Conservation (phyloP, 116 monocot species). For the Posidonia oceanica region DNA sequence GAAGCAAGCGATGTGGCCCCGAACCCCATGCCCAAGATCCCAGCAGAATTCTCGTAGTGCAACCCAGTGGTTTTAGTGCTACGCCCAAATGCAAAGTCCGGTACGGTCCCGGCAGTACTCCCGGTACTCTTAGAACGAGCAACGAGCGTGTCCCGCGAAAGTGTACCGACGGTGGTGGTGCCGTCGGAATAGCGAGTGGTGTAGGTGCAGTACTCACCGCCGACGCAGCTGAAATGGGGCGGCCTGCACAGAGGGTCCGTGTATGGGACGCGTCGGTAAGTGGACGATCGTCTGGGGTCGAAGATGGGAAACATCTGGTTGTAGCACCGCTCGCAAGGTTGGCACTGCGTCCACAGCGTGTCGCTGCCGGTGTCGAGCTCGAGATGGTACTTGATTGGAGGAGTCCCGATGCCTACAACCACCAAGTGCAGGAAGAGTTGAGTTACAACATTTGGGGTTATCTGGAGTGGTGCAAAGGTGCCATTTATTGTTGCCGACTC, state of each 20-base stretch:
- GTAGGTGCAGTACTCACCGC: neutral
- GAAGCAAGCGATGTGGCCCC: slow-evolving; percentile 50
- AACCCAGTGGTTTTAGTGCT: slow-evolving; percentile 15
- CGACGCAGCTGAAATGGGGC: slow-evolving; percentile 5
- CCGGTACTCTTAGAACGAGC: neutral
- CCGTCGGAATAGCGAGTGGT: neutral
- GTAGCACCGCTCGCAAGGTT: slow-evolving; percentile 40
- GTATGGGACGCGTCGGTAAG: slow-evolving; percentile 19
- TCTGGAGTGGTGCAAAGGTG: neutral
- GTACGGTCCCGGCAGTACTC: neutral
- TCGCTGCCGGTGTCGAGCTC: slow-evolving; percentile 58
- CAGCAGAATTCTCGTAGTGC: slow-evolving; percentile 28
- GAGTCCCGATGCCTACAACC: neutral
- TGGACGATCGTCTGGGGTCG: slow-evolving; percentile 25
- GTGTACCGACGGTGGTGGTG: slow-evolving; percentile 20
- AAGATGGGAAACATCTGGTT: slow-evolving; percentile 29
- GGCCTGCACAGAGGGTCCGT: neutral
- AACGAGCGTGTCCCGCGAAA: slow-evolving; percentile 48
- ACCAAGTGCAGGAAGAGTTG: neutral
- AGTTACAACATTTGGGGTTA: neutral
- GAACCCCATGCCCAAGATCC: slow-evolving; percentile 55
- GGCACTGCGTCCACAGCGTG: slow-evolving; percentile 41
- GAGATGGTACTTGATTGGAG: neutral
- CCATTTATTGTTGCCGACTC: neutral
- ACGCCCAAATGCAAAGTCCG: slow-evolving; percentile 44